Base-by-base conservation (phyloP, 257 asterid genomes). In the Solanum etuberosum region DNA sequence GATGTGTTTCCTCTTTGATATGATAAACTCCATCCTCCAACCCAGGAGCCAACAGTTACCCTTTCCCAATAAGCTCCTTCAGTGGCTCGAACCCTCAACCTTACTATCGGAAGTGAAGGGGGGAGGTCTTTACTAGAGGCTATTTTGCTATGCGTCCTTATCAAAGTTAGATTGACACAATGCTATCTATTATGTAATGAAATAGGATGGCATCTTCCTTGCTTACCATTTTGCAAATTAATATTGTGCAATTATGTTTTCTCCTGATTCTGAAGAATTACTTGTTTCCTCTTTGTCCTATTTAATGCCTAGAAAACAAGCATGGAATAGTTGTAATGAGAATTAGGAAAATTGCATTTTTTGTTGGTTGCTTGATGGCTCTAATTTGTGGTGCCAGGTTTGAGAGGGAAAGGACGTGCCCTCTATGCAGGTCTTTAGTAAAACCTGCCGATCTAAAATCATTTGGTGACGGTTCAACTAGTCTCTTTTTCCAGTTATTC, bases 391-490 rank as follows among this genome's bases (percentile, higher is more conserved):
- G 86, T 67, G 72, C 18, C 94, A 95, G 98, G 98, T 95, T 95
- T 83, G 98, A 95, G 94, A 93, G 98, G 90, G 98, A 95, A 93
- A 92, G 98, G 59, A 94, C 96, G 27, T 94, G 98, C 85, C 98
- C 97, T 68, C 89, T 95, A 85, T 95, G 98, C 91, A 92, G 98
- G 87, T 97, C 98, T 59, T 84, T 94, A 92, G 97, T 94, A 90
- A 95, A 94, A 92, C 89, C 93, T 81, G 93, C 94, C 25, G 97
- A 92, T 86, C 95, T 95, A 70, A 92, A 92, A 89, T 95, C 98
- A 40, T 95, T 89, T 77, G 91, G 95, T 37, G 97, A 95, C 86
- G 97, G 96, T 88, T 92, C 98, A 46, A 95, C 95, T 12, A 93
- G 93, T 88, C 91, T 95, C 63, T 95, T 93, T 87, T 95, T 94